phyloP scores from a whole-genome alignment of 176 grass and related monocot genomes.

The Sorghum bicolor region Sorghum_bicolor_NCBIv3 NC_012877.2:55897001-55897500 shows the following conservation, averaged over 20 bases:
- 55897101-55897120: conserved; percentile 42
- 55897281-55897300: not conserved
- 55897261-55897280: conserved; percentile 14
- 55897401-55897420: conserved; percentile 9
- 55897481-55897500: not conserved
- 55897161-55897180: not conserved
- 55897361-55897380: conserved; percentile 23
- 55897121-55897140: not conserved
- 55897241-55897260: not conserved
- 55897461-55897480: not conserved
- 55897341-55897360: conserved; percentile 19
- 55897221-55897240: conserved; percentile 34
- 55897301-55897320: conserved; percentile 27
- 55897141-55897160: conserved; percentile 25
- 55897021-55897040: conserved; percentile 7
- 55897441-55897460: not conserved
- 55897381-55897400: conserved; percentile 25
- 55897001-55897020: conserved; percentile 27
- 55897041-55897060: conserved; percentile 1
- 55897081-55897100: not conserved
- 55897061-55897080: conserved; percentile 16
- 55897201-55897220: conserved; percentile 31
- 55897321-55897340: not conserved
- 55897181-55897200: conserved; percentile 37
- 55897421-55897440: not conserved